Evolutionary conservation across 2,329 filamentous ascomycete genomes (phyloP), one percentile per base, ranked within the genome.

Genomic region (Ustilaginoidea virens): DNA sequence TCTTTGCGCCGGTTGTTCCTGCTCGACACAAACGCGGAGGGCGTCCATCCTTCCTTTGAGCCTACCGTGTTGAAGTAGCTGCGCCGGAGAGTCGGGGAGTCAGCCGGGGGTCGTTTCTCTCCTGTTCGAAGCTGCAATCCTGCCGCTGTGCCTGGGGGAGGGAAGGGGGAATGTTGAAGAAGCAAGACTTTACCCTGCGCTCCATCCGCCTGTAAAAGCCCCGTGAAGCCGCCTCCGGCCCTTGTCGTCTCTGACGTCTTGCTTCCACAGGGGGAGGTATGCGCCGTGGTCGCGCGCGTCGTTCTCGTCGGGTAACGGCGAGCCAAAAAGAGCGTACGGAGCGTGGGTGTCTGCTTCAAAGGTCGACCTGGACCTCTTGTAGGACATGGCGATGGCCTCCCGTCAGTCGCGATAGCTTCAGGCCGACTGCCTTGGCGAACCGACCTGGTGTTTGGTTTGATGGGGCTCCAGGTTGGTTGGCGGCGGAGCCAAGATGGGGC

Each of bases 1-100:
- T 80, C 69, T 46, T 80, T 81, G 38, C 67, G 73, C 32, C 85
- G 79, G 44, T 81, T 82, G 22, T 70, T 60, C 15, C 90, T 79
- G 29, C 86, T 94, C 5, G 87, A 96, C 7, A 92, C 76, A 51
- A 96, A 98, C 0, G 81, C 79, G 14, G 82, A 75, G 2, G 90
- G 90, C 1, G 82, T 77, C 87, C 87, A 98, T 59, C 90, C 90
- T 63, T 98, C 87, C 54, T 96, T 96, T 32, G 87, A 94, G 30
- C 90, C 90, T 41, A 96, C 90, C 5, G 86, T 93, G 51, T 98
- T 98, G 59, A 90, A 96, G 56, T 96, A 94, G 41, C 82, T 87
- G 22, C 14, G n/a, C 11, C 17, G 29, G 23, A 19, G 17, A 15
- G 17, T 26, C 25, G 19, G 19, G 7, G 11, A 7, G 19, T 20